Base-by-base conservation (phyloP, 176 grass and related monocot genomes). In the Bromus sterilis region DNA sequence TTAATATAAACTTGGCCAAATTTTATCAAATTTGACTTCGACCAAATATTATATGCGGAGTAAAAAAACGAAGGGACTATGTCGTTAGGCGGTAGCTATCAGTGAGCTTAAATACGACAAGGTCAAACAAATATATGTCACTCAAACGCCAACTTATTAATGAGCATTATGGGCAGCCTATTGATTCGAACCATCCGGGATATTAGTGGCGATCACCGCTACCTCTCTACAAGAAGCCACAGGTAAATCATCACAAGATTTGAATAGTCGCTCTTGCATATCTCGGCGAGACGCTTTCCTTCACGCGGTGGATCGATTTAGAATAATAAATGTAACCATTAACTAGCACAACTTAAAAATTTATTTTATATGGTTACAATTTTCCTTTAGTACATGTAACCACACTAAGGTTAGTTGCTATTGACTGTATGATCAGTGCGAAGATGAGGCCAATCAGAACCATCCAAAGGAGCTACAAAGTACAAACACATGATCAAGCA, bases 171-270 rank as follows among this genome's bases (percentile, higher is more conserved):
- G n/a, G n/a, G n/a, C n/a, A n/a, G n/a, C n/a, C n/a, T n/a, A n/a
- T n/a, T n/a, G n/a, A n/a, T n/a, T 79, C 86, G 78, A 26, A 93
- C 91, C 94, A 92, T 97, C 90, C 33, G 90, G 94, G 8, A 97
- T 97, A 74, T 97, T 88, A 21, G 94, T 91, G 40, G 90, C 91
- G 8, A 97, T 93, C 34, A 97, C 90, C 7, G 94, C 90, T 4
- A 97, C 3, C 74, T 97, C n/a, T n/a, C 94, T 1, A 91, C 86
- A 9, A 91, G 80, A 11, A 93, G 26, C 88, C 90, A 97, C 4
- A 93, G 56, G 32, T 80, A 97, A 15, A 91, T 76, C 18, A 24
- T 91, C 24, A 97, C 84, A 21, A 66, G 85, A 23, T 74, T 77
- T 11, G 94, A 86, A 43, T 93, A 97, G 75, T 97, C 90, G 10